phyloP scores from a whole-genome alignment of 140 eudicot species.

The Oenanthe javanica region DNA sequence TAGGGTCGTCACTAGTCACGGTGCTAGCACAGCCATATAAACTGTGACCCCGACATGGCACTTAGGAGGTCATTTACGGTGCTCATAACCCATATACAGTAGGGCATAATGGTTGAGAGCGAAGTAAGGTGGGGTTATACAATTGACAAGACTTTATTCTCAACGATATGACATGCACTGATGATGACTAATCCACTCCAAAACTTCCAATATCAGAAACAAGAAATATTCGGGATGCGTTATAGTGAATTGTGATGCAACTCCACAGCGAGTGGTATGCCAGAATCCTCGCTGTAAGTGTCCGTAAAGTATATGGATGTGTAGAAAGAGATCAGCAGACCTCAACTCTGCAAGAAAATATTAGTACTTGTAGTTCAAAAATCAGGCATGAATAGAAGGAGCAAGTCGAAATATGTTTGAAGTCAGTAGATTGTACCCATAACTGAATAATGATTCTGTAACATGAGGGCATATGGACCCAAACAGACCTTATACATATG shows the following conservation, averaged over 20 bases:
- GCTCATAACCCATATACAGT: not conserved
- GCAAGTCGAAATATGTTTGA: not conserved
- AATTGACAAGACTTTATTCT: not conserved
- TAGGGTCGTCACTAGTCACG: slow-evolving; percentile 74
- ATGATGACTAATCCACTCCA: slow-evolving; percentile 12
- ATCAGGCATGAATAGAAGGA: not conserved
- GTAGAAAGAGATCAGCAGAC: slow-evolving; percentile 71
- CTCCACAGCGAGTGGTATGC: slow-evolving; percentile 20
- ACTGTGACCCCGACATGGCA: slow-evolving; percentile 25
- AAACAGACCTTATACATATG: not conserved
- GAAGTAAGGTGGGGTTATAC: not conserved
- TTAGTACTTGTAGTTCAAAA: not conserved
- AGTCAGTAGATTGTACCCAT: not conserved
- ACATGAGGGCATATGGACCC: not conserved
- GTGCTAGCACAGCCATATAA: slow-evolving; percentile 94
- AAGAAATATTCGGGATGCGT: slow-evolving; percentile 68
- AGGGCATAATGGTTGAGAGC: not conserved
- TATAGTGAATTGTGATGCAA: slow-evolving; percentile 25
- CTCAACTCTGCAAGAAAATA: slow-evolving; percentile 42
- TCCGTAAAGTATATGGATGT: slow-evolving; percentile 57
- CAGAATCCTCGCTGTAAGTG: slow-evolving; percentile 20
- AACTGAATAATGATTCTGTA: not conserved
- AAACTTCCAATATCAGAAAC: slow-evolving; percentile 72
- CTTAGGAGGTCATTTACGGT: not conserved
- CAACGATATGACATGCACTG: not conserved